A percentile compares a stretch with the other conserved stretches of the same genome.
phyloP scores from a whole-genome alignment of 2,329 filamentous ascomycete genomes.

The Xylaria sp. region DNA sequence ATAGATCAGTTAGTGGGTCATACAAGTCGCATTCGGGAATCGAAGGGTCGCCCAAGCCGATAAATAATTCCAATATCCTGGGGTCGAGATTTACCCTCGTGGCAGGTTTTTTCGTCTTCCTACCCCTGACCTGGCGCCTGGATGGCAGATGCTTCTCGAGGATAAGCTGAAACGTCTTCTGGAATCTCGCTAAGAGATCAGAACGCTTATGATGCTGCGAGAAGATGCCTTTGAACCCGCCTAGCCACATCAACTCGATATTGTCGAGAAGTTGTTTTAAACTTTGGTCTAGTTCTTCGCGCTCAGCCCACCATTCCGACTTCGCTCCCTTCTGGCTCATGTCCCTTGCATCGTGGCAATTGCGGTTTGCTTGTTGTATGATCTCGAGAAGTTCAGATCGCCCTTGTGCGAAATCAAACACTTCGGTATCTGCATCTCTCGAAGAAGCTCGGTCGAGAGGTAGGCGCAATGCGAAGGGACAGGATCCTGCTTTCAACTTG shows the following conservation, averaged over 20 bases:
- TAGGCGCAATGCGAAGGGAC: constrained; percentile 84
- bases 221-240: constrained; percentile 94
- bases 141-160: constrained; percentile 88
- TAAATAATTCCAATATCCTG: constrained; percentile 82
- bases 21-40: constrained; percentile 76
- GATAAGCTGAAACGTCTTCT: constrained; percentile 76
- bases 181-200: constrained; percentile 74
- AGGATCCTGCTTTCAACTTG: constrained; percentile 75
- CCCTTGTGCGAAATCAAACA: constrained; percentile 84
- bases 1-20: constrained; percentile 85
- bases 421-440: constrained; percentile 76
- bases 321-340: constrained; percentile 77
- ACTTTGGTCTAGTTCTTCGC: constrained; percentile 78
- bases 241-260: constrained; percentile 92
- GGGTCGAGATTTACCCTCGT: constrained; percentile 57
- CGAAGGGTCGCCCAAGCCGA: constrained; percentile 78
- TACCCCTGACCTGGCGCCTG: constrained; percentile 65
- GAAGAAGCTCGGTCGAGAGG: constrained; percentile 83
- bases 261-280: constrained; percentile 80
- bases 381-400: constrained; percentile 82
- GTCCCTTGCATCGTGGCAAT: constrained; percentile 74
- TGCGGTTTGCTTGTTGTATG: constrained; percentile 80
- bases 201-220: constrained; percentile 70
- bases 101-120: constrained; percentile 53
- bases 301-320: constrained; percentile 86